Base-by-base conservation (phyloP, 164 flowering plant species). In the Warburgia ugandensis region DNA sequence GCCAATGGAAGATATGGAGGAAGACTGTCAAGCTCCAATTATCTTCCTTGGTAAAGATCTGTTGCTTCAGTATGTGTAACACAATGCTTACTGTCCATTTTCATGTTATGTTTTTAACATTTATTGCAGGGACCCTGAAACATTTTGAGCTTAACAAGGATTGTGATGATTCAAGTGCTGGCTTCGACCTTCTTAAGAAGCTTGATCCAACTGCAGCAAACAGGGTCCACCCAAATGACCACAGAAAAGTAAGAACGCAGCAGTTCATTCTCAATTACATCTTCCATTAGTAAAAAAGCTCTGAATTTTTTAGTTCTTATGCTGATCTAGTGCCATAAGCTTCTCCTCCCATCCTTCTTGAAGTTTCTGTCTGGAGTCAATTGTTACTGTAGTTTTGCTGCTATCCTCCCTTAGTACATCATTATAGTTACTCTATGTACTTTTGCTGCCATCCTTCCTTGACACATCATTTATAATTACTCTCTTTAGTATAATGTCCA, bases 181-280 rank as follows among this genome's bases (percentile, higher is more conserved):
- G 61, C 55, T 79, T 76, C 59, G 78, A 77, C 19, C 63, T 21
- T 63, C 86, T 86, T 43, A 78, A 76, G 65, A 73, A 66, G 21
- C 54, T 94, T 58, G 99, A 94, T 78, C 94, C 96, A 11, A 77
- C 64, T 58, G 81, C 96, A 29, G 96, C 94, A 20, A 78, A 78
- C 43, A 79, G 99, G 70, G 78, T 89, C 52, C 99, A 89, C 68
- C 99, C 96, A 42, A 86, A 94, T 72, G 80, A 94, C 60, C 68
- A 62, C 10, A 82, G 97, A 74, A 94, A 83, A 67, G 97, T 86
- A 62, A 70, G 65, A 32, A 14, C 40, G 27, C n/a, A 35, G 17
- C 6, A 12, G 29, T 44, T 38, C 42, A 13, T 13, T 14, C 7
- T 4, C 14, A 13, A 14, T 38, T 44, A 12, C 12, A 31, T 45